Evolutionary conservation across 352 stramenopile species (phyloP).

Genomic region (Pythium sp.): DNA sequence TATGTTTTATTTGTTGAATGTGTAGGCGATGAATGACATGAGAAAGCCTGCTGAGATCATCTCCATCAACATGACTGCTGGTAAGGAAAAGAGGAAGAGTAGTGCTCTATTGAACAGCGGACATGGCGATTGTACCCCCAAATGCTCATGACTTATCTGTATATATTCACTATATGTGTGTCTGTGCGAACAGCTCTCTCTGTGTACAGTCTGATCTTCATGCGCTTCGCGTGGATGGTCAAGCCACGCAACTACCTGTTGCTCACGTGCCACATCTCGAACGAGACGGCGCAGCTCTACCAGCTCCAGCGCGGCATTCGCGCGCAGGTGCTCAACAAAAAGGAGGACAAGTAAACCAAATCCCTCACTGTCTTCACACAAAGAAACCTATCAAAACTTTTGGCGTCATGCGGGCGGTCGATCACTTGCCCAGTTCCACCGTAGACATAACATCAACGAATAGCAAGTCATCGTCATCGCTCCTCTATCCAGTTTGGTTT

Average conservation of each 20-base stretch:
- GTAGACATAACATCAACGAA: slow-evolving; percentile 4
- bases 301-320: slow-evolving; percentile 68
- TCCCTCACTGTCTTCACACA: too few relatives aligned
- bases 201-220: slow-evolving; percentile 87
- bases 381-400: neutral
- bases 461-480: slow-evolving; percentile 1
- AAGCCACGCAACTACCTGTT: slow-evolving; percentile 87
- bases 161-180: neutral
- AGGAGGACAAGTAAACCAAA: slow-evolving; percentile 19
- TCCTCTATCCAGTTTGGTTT: neutral
- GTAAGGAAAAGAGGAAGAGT: slow-evolving; percentile 20
- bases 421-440: slow-evolving; percentile 10
- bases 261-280: slow-evolving; percentile 80
- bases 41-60: slow-evolving; percentile 64
- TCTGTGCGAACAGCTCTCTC: slow-evolving; percentile 44
- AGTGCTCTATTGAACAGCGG: neutral
- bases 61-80: slow-evolving; percentile 85
- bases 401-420: neutral
- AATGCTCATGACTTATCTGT: neutral
- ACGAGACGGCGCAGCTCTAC: slow-evolving; percentile 81
- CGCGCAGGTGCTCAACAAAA: slow-evolving; percentile 35
- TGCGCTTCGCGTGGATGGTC: slow-evolving; percentile 89
- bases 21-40: slow-evolving; percentile 51
- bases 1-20: slow-evolving; percentile 6
- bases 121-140: neutral